Evolutionary conservation across 352 stramenopile species (phyloP).

Genomic region (Blastocystis sp.): DNA sequence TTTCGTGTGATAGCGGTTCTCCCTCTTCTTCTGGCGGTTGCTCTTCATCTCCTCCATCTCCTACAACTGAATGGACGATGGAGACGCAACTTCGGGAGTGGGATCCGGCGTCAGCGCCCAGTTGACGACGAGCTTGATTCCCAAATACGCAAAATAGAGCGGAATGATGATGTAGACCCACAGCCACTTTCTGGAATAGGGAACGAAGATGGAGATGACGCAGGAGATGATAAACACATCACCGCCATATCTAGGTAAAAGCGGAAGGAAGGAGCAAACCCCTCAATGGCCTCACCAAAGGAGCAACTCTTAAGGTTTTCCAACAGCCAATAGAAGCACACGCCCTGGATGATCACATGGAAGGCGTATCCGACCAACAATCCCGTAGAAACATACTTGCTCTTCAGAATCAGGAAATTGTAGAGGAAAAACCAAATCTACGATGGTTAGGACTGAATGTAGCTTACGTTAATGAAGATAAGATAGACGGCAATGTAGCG

Average conservation of each 20-base stretch:
- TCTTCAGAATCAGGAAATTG: conserved; percentile 50
- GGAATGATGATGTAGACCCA: conserved; percentile 66
- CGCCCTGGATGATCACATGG: conserved; percentile 28
- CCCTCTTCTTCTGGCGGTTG: conserved; percentile 64
- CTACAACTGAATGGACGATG: not conserved
- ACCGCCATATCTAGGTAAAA: conserved; percentile 12
- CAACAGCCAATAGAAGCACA: conserved; percentile 49
- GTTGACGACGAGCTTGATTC: conserved; percentile 35
- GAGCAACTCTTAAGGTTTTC: conserved; percentile 33
- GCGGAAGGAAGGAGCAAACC: not conserved
- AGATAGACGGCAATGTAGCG: conserved; percentile 25
- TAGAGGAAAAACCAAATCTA: conserved; percentile 63
- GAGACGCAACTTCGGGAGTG: conserved; percentile 20
- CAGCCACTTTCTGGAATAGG: conserved; percentile 60
- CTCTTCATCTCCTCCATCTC: conserved; percentile 60
- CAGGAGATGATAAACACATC: conserved; percentile 61
- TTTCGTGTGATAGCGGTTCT: not conserved
- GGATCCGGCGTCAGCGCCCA: conserved; percentile 58
- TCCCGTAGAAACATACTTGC: conserved; percentile 29
- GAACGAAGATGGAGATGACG: conserved; percentile 39
- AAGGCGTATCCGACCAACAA: conserved; percentile 16
- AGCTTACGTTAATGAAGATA: conserved; percentile 32
- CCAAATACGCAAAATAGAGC: conserved; percentile 34
- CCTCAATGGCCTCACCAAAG: conserved; percentile 47
- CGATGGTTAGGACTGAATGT: not conserved